Percentiles rank a stretch among this genome's conserved stretches.
phyloP scores from a whole-genome alignment of 139 green algal species.

The Ettlia oleoabundans region DNA sequence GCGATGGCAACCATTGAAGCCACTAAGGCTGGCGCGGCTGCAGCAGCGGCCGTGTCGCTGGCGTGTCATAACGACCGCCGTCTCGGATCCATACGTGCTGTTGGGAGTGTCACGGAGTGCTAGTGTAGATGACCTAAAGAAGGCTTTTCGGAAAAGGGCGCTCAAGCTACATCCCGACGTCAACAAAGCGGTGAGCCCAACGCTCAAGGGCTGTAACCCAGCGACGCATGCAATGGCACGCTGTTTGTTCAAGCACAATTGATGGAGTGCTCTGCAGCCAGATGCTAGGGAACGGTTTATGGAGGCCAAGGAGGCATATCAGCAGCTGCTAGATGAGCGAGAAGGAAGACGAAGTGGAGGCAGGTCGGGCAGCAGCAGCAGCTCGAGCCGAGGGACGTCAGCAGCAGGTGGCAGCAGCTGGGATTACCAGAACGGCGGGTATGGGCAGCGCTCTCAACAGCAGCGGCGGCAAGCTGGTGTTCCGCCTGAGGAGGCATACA shows the following conservation, averaged over 20 bases:
- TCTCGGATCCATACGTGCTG: conserved; percentile 66
- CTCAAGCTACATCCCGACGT: conserved; percentile 91
- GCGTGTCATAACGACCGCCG: not conserved
- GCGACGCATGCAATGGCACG: not conserved
- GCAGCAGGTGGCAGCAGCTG: conserved; percentile 16
- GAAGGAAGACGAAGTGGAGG: conserved; percentile 4
- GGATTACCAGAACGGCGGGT: not conserved
- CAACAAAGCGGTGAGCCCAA: conserved; percentile 70
- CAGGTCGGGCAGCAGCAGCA: conserved; percentile 4
- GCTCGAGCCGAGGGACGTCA: too few relatives aligned
- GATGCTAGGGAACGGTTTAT: conserved; percentile 80
- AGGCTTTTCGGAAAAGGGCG: conserved; percentile 81
- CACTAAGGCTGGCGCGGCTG: not conserved
- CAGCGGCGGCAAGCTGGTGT: not conserved
- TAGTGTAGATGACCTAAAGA: conserved; percentile 74
- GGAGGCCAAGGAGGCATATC: conserved; percentile 81
- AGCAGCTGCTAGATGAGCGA: conserved; percentile 63
- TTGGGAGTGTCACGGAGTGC: conserved; percentile 64
- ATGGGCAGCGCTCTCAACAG: not conserved
- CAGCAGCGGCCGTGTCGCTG: not conserved
- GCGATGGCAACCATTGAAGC: too few relatives aligned
- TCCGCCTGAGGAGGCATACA: conserved; percentile 44
- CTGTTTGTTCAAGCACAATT: too few relatives aligned
- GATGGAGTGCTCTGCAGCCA: too few relatives aligned
- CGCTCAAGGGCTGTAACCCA: not conserved